Base-by-base conservation (phyloP, 2,329 filamentous ascomycete species). In the Arthrinium puccinioides region DNA sequence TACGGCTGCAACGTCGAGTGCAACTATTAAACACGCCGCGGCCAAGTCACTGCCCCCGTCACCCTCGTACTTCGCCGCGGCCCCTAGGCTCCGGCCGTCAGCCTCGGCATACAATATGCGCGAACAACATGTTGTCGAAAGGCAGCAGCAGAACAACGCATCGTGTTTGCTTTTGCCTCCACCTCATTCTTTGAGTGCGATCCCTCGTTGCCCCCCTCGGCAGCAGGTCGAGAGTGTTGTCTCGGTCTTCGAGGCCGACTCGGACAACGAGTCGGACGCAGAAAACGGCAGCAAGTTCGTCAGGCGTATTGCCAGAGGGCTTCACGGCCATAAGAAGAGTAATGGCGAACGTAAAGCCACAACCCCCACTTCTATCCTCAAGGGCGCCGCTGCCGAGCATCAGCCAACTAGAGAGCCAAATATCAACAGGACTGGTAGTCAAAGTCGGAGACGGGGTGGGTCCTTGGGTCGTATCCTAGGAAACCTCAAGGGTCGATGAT, bases 241-340 rank as follows among this genome's bases (percentile, higher is more conserved):
- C 21, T 73, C 69, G 3, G 63, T 72, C 18, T 74, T 74, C 42
- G 70, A 73, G 29, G 47, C 60, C 11, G 68, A 72, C 47, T 64
- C 64, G 4, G 68, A 73, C 40, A 53, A 52, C 11, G 66, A 69
- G 31, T 51, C 49, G 6, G 53, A 57, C 6, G 42, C 42, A 2
- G 47, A 52, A 6, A 43, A 35, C 35, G 45, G 47, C n/a, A 33
- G 31, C 31, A 54, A 51, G n/a, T 53, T 62, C 23, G 56, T 55
- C 1, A 52, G 50, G n/a, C 56, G 60, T 5, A 56, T 67, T 14
- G 66, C 70, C 37, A 67, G 67, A 31, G 62, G 64, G 14, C 62
- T 73, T 10, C 33, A 36, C 26, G 31, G 36, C 9, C 54, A 57
- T 39, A 55, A 55, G 48, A 58, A 56, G 41, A 56, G 52, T 38